phyloP scores from a whole-genome alignment of 768 basidiomycete genomes.

The Naganishia antarctica region DNA sequence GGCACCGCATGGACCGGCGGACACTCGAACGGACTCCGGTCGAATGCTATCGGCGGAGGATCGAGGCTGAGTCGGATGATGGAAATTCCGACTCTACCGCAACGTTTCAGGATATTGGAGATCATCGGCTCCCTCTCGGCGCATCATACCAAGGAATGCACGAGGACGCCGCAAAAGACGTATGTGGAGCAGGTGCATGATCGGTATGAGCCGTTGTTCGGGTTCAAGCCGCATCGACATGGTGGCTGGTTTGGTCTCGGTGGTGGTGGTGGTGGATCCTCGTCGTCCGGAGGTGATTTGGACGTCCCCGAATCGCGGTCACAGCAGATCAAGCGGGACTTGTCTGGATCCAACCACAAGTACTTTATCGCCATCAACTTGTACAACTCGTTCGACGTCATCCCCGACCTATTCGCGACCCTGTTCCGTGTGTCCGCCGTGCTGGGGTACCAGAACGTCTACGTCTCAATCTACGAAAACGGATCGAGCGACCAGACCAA shows the following conservation, averaged over 20 bases:
- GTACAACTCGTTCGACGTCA: conserved; percentile 98
- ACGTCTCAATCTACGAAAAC: conserved; percentile 97
- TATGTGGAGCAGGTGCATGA: conserved; percentile 80
- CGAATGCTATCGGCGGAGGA: conserved; percentile 19
- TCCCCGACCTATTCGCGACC: conserved; percentile 93
- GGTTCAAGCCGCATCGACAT: conserved; percentile 58
- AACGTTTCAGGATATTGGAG: conserved; percentile 78
- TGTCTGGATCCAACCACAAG: conserved; percentile 67
- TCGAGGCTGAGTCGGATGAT: conserved; percentile 23
- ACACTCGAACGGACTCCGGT: conserved; percentile 38
- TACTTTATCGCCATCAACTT: conserved; percentile 99
- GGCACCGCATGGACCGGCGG: conserved; percentile 27
- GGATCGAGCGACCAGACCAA: conserved; percentile 99
- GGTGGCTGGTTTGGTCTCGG: conserved; percentile 36
- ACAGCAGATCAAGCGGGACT: conserved; percentile 34
- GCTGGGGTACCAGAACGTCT: conserved; percentile 95
- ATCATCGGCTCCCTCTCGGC: conserved; percentile 80
- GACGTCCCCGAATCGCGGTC: conserved; percentile 25
- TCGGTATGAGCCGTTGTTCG: conserved; percentile 77
- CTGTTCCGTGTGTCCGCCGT: conserved; percentile 88
- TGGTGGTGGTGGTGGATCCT: conserved; percentile 11
- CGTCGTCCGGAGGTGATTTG: conserved; percentile 23
- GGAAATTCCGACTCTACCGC: conserved; percentile 56
- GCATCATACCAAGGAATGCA: conserved; percentile 90
- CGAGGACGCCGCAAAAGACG: conserved; percentile 71